Evolutionary conservation across 2,329 filamentous ascomycete genomes (phyloP).

Genomic region (Karstenula rhodostoma): DNA sequence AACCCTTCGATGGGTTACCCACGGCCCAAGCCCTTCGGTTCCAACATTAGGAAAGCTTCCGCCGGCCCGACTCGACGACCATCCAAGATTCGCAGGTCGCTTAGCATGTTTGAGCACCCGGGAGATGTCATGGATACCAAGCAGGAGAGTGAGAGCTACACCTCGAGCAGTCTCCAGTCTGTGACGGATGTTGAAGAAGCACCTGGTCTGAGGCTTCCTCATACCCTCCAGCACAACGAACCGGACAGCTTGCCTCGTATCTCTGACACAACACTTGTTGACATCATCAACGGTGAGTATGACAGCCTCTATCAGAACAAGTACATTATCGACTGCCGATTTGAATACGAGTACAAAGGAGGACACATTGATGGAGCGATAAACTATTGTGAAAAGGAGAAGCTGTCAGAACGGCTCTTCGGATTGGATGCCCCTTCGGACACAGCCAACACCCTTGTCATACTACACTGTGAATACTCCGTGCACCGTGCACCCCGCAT

Average conservation of each 20-base stretch:
- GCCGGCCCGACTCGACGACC: constrained; percentile 72
- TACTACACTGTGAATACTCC: constrained; percentile 99
- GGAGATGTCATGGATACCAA: constrained; percentile 79
- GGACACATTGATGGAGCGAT: constrained; percentile 93
- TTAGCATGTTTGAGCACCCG: constrained; percentile 98
- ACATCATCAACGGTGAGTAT: constrained; percentile 88
- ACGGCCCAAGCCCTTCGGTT: constrained; percentile 69
- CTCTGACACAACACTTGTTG: constrained; percentile 78
- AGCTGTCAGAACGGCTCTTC: constrained; percentile 82
- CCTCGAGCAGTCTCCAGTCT: constrained; percentile 69
- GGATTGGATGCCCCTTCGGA: constrained; percentile 63
- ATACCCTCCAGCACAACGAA: constrained; percentile 81
- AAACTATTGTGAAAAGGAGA: constrained; percentile 97
- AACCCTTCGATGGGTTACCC: constrained; percentile 63
- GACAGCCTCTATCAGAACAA: constrained; percentile 78
- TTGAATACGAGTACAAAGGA: constrained; percentile 98
- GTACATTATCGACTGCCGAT: constrained; percentile 93
- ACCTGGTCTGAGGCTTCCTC: constrained; percentile 78
- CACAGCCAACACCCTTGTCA: constrained; percentile 80
- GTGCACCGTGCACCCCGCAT: constrained; percentile 95
- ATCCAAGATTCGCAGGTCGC: constrained; percentile 78
- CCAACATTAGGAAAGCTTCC: constrained; percentile 70
- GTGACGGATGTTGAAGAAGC: constrained; percentile 85
- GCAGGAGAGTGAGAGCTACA: constrained; percentile 70
- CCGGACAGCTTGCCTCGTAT: constrained; percentile 90